A percentile compares a stretch with the other conserved stretches of the same genome.
These are phyloP conservation scores for Nematocida sp. DNA, from an alignment of 371 early-diverging fungal genomes.

Conservation along the genomic window DNA sequence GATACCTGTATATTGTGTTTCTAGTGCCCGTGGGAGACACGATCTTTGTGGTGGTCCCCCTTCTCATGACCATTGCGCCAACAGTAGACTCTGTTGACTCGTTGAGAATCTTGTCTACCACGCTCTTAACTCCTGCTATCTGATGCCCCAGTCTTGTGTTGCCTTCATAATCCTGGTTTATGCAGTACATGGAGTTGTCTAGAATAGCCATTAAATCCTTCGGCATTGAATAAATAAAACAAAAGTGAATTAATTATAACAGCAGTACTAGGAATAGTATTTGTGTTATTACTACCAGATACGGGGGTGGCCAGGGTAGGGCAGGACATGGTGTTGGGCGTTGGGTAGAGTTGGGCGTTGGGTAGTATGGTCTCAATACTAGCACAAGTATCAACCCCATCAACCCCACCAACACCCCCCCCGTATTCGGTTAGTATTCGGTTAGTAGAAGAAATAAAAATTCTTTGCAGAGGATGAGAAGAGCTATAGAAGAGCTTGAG, in stretches of 20 bases:
- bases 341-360: too few species aligned
- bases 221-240: conserved; percentile 21
- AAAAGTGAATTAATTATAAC: too few species aligned
- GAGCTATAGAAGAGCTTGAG: conserved; percentile 1
- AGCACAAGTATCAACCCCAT: too few species aligned
- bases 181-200: conserved; percentile 51
- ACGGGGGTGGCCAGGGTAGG: too few species aligned
- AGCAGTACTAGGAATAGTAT: too few species aligned
- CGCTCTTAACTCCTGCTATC: conserved; percentile 27
- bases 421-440: too few species aligned
- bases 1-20: conserved; percentile 29
- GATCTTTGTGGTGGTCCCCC: conserved; percentile 29
- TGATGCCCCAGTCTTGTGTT: conserved; percentile 38
- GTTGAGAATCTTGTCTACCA: background rate
- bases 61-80: conserved; percentile 37
- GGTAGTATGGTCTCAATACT: too few species aligned
- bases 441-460: too few species aligned
- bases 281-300: too few species aligned
- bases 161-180: conserved; percentile 33
- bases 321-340: too few species aligned
- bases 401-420: too few species aligned
- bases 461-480: conserved; percentile 17
- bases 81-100: conserved; percentile 25
- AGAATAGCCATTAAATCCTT: conserved; percentile 47
- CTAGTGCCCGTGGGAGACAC: conserved; percentile 36